phyloP scores from a whole-genome alignment of 257 asterid genomes.

The Capsicum pubescens region DNA sequence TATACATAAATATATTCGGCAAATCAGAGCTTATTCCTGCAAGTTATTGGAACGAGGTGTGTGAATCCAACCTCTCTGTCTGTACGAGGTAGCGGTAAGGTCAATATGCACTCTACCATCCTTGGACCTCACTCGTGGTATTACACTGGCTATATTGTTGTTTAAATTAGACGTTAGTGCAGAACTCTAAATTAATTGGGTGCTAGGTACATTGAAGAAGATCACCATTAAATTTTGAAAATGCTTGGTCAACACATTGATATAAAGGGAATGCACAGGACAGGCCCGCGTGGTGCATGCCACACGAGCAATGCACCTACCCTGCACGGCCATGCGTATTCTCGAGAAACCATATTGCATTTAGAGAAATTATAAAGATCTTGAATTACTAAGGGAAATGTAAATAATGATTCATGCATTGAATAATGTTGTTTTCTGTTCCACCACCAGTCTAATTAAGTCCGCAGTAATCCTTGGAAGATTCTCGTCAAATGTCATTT shows the following conservation, averaged over 20 bases:
- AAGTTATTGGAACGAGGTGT: not conserved
- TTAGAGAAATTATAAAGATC: not conserved
- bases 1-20: not conserved
- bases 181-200: not conserved
- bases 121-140: too few species aligned
- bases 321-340: not conserved
- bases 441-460: slow-evolving; percentile 10
- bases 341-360: not conserved
- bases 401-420: slow-evolving; percentile 23
- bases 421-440: slow-evolving; percentile 16
- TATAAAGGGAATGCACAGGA: not conserved
- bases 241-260: not conserved
- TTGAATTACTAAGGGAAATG: not conserved
- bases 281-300: not conserved
- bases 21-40: not conserved
- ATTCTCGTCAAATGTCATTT: too few species aligned
- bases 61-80: not conserved
- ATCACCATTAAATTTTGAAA: slow-evolving; percentile 12
- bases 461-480: not conserved
- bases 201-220: not conserved
- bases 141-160: too few species aligned
- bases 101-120: too few species aligned
- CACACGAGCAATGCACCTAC: not conserved
- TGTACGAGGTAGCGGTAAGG: too few species aligned
- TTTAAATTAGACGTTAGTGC: not conserved